Percentiles rank a stretch among this genome's conserved stretches.
phyloP scores from a whole-genome alignment of 495 filamentous ascomycete genomes.

The Xylaria venustula region DNA sequence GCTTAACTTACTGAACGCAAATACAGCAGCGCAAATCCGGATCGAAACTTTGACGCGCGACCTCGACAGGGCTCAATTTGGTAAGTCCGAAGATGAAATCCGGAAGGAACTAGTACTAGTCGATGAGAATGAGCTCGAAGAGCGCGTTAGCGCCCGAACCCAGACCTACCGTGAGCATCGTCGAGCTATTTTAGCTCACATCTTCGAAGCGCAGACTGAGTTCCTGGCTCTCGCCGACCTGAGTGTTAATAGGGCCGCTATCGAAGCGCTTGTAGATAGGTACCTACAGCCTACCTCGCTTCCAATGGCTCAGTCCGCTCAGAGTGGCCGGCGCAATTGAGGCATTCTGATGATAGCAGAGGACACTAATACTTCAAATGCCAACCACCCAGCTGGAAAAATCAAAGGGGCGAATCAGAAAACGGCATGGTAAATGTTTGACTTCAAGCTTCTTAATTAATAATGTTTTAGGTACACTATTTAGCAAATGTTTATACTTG shows the following conservation, averaged over 20 bases:
- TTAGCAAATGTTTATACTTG: too few species aligned
- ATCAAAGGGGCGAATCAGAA: too few species aligned
- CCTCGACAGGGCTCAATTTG: background rate
- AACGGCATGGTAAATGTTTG: too few species aligned
- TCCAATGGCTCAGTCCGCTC: background rate
- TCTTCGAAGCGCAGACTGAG: conserved; percentile 1
- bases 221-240: background rate
- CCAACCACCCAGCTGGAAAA: too few species aligned
- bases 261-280: conserved; percentile 1
- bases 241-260: background rate
- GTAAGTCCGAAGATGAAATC: background rate
- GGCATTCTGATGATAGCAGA: too few species aligned
- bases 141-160: background rate
- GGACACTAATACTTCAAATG: too few species aligned
- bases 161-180: conserved; percentile 11
- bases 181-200: background rate
- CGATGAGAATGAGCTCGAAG: background rate
- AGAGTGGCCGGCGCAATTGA: too few species aligned
- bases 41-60: background rate
- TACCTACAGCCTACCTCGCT: background rate
- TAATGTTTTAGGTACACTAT: too few species aligned
- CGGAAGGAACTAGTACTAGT: background rate
- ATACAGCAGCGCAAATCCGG: background rate
- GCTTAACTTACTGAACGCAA: background rate
- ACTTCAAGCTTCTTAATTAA: too few species aligned